phyloP scores from a whole-genome alignment of 139 green algal genomes.

The Deuterostichococcus epilithicus region DNA sequence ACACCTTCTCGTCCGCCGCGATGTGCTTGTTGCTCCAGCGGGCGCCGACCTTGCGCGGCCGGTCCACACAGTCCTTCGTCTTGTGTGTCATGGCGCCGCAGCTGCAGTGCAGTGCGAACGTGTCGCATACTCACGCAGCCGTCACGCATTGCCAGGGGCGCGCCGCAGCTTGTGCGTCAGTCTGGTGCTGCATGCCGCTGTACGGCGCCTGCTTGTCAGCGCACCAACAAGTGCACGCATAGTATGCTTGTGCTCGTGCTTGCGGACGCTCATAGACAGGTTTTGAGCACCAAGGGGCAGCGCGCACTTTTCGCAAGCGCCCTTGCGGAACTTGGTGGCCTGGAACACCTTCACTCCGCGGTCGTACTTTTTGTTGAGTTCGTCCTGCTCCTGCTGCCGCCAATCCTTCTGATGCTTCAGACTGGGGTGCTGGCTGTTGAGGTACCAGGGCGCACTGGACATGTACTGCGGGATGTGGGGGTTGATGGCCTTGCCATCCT shows the following conservation, averaged over 20 bases:
- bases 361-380: constrained; percentile 80
- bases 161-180: too few relatives aligned
- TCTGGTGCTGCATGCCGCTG: too few relatives aligned
- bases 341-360: constrained; percentile 89
- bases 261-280: too few relatives aligned
- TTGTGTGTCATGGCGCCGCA: constrained; percentile 96
- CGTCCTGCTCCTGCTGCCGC: constrained; percentile 63
- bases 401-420: constrained; percentile 99
- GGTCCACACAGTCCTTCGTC: constrained; percentile 93
- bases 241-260: too few relatives aligned
- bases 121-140: too few relatives aligned
- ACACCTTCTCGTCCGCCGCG: constrained; percentile 92
- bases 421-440: constrained; percentile 78
- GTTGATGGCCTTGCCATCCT: constrained; percentile 99
- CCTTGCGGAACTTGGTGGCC: constrained; percentile 94
- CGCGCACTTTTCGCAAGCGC: constrained; percentile 93
- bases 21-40: constrained; percentile 90
- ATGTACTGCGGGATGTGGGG: constrained; percentile 99
- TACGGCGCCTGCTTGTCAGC: too few relatives aligned
- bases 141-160: too few relatives aligned
- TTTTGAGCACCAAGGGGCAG: too few relatives aligned
- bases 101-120: constrained; percentile 53
- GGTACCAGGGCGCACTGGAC: constrained; percentile 95
- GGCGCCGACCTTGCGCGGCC: constrained; percentile 83
- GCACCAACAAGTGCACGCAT: too few relatives aligned